A percentile compares a stretch with the other conserved stretches of the same genome.
Evolutionary conservation across 2,329 filamentous ascomycete species (phyloP).

Genomic region (Penicillium capsulatum): DNA sequence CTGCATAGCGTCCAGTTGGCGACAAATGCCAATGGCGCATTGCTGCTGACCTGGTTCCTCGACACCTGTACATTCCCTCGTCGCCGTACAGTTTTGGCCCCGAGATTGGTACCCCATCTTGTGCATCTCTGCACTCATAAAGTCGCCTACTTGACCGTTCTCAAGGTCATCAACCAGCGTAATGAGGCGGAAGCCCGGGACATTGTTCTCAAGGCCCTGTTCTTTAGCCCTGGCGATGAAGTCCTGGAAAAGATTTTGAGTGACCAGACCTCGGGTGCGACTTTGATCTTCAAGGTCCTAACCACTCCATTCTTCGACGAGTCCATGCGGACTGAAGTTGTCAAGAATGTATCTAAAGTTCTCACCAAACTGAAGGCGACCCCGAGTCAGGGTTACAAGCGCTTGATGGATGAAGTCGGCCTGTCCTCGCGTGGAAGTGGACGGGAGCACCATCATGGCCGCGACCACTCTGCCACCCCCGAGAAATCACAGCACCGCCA

Average conservation of each 20-base stretch:
- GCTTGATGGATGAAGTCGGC: constrained; percentile 96
- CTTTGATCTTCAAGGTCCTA: constrained; percentile 95
- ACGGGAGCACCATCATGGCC: constrained; percentile 39
- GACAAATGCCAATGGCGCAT: constrained; percentile 90
- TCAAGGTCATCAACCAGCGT: constrained; percentile 98
- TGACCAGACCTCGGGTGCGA: constrained; percentile 88
- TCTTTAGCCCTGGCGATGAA: constrained; percentile 84
- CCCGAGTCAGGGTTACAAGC: constrained; percentile 93
- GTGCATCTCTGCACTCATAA: constrained; percentile 98
- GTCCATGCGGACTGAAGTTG: constrained; percentile 76
- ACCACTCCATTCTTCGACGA: constrained; percentile 98
- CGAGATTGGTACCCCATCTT: constrained; percentile 84
- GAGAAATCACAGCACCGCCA: constrained; percentile 45
- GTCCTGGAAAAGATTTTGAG: constrained; percentile 83
- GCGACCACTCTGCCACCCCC: constrained; percentile 36
- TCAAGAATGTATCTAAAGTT: constrained; percentile 88
- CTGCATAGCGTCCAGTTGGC: constrained; percentile 93
- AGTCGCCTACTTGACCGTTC: constrained; percentile 91
- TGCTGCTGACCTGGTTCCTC: constrained; percentile 94
- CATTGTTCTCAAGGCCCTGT: constrained; percentile 80
- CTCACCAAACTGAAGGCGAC: constrained; percentile 87
- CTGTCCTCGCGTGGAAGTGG: constrained; percentile 56
- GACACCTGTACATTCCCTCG: constrained; percentile 96
- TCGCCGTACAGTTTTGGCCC: constrained; percentile 84
- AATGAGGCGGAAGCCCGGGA: constrained; percentile 90